Percentiles rank a stretch among this genome's conserved stretches.
phyloP scores from a whole-genome alignment of 345 rosid genomes.

The Eucalyptus marginata region DNA sequence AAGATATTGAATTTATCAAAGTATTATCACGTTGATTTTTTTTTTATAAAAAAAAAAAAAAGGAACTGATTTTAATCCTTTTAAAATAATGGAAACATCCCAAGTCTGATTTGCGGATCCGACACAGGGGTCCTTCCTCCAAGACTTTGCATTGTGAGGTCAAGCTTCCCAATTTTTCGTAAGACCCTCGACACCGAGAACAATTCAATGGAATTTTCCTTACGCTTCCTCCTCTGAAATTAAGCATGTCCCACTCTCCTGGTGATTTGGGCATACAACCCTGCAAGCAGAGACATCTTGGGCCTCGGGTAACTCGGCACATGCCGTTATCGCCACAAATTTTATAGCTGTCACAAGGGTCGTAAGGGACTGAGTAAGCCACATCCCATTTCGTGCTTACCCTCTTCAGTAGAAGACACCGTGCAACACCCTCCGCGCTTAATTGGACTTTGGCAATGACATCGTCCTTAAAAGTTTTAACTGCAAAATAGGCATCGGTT shows the following conservation, averaged over 20 bases:
- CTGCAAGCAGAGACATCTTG: neutral
- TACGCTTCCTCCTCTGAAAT: constrained; percentile 1
- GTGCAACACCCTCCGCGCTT: neutral
- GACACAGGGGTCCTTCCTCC: too few species aligned
- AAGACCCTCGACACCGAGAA: neutral
- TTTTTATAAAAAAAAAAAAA: too few species aligned
- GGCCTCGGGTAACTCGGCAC: neutral
- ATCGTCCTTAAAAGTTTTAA: neutral
- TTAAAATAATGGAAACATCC: too few species aligned
- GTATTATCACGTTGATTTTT: too few species aligned
- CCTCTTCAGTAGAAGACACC: neutral
- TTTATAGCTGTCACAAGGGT: neutral
- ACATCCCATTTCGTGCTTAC: neutral
- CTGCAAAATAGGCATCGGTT: constrained; percentile 3
- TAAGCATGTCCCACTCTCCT: constrained; percentile 10
- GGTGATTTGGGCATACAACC: neutral
- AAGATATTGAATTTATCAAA: too few species aligned
- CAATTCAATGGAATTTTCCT: neutral
- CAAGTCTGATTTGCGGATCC: too few species aligned
- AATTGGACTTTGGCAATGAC: neutral
- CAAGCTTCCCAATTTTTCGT: neutral
- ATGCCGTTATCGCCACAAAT: neutral
- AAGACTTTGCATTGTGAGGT: too few species aligned
- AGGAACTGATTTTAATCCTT: too few species aligned
- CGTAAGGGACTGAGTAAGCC: neutral